Conservation (phyloP, 495 filamentous ascomycete species). For the Niebla homalea region DNA sequence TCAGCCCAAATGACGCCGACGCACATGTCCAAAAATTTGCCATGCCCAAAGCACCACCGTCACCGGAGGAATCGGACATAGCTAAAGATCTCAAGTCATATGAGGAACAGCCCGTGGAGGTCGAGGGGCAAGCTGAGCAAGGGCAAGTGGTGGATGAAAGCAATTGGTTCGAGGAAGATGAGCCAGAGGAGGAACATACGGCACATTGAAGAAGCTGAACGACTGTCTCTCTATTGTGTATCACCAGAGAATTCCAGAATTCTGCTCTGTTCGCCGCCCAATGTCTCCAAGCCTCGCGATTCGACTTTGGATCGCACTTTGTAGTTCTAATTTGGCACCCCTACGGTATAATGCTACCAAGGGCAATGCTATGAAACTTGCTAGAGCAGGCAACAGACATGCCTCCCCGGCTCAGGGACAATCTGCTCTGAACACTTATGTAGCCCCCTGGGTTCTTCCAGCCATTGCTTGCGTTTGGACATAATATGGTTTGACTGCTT, state of each 20-base stretch:
- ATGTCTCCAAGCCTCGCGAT: background rate
- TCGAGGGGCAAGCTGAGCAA: conserved; percentile 64
- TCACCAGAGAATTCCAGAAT: too few species aligned
- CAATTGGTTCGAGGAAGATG: conserved; percentile 60
- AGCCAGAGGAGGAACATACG: conserved; percentile 30
- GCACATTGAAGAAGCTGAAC: conserved; percentile 8
- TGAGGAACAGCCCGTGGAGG: conserved; percentile 82
- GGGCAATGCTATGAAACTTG: too few species aligned
- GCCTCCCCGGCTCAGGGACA: too few species aligned
- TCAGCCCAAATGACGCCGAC: conserved; percentile 77
- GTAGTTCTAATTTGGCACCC: too few species aligned
- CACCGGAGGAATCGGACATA: conserved; percentile 85
- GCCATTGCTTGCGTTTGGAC: too few species aligned
- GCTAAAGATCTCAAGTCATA: conserved; percentile 83
- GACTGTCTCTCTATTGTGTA: too few species aligned
- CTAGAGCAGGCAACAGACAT: too few species aligned
- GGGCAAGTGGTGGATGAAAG: conserved; percentile 49
- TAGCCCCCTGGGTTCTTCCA: too few species aligned
- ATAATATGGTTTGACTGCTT: too few species aligned
- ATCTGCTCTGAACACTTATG: too few species aligned
- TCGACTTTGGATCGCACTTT: too few species aligned
- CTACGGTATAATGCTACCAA: too few species aligned
- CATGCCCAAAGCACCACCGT: conserved; percentile 62
- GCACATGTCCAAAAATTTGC: conserved; percentile 84
- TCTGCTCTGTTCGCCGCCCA: background rate